Percentiles rank a stretch among this genome's conserved stretches.
phyloP scores from a whole-genome alignment of 177 flowering plant species.

The Telopea speciosissima region DNA sequence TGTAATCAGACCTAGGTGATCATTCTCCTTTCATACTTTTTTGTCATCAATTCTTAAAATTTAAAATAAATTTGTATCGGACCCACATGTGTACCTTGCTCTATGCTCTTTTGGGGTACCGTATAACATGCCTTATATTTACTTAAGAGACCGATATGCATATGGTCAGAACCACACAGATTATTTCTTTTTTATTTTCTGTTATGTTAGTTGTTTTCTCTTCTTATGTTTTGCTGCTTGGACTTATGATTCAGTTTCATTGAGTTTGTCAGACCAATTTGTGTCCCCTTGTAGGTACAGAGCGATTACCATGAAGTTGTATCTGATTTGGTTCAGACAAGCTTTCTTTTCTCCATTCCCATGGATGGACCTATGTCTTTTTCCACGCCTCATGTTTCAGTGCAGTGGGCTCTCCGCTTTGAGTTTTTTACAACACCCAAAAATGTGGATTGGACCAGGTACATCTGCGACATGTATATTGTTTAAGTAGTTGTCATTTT shows the following conservation, averaged over 20 bases:
- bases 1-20: background rate
- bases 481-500: too few relatives aligned
- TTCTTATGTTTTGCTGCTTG: background rate
- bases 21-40: too few relatives aligned
- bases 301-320: slow-evolving; percentile 94
- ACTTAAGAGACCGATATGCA: background rate
- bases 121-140: background rate
- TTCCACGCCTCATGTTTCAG: slow-evolving; percentile 77
- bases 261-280: background rate
- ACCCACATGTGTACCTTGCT: too few relatives aligned
- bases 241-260: background rate
- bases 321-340: slow-evolving; percentile 89
- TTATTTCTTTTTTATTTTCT: background rate
- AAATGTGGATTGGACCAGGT: slow-evolving; percentile 89
- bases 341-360: slow-evolving; percentile 92
- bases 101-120: background rate
- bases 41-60: too few relatives aligned
- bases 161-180: background rate
- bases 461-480: slow-evolving; percentile 7
- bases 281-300: slow-evolving; percentile 49
- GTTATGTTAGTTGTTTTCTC: background rate
- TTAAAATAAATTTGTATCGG: background rate
- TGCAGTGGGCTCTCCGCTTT: slow-evolving; percentile 90
- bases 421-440: slow-evolving; percentile 90
- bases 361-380: slow-evolving; percentile 98